Percentiles rank a stretch among this genome's conserved stretches.
phyloP scores from a whole-genome alignment of 495 filamentous ascomycete species.

The Baudoinia panamericana region DNA sequence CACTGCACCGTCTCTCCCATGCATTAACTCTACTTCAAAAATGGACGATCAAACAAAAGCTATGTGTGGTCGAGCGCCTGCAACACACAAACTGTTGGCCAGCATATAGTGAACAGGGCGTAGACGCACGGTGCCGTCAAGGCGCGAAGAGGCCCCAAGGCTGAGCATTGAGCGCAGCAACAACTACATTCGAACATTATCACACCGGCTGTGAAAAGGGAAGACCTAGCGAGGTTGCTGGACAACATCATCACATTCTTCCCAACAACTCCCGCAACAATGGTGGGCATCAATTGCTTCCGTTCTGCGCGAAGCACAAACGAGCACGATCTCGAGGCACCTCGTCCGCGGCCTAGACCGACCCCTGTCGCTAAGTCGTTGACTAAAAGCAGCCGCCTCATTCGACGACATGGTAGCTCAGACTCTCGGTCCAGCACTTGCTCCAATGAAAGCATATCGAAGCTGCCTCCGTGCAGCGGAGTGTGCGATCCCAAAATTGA shows the following conservation, averaged over 20 bases:
- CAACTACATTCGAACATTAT: background rate
- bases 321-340: too few species aligned
- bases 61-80: slow-evolving; percentile 16
- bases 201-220: too few species aligned
- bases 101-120: slow-evolving; percentile 7
- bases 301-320: too few species aligned
- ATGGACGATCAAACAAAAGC: slow-evolving; percentile 11
- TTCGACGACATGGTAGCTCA: slow-evolving; percentile 10
- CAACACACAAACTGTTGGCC: slow-evolving; percentile 14
- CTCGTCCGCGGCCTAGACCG: slow-evolving; percentile 5
- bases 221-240: too few species aligned
- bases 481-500: slow-evolving; percentile 14
- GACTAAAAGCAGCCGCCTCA: background rate
- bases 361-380: too few species aligned
- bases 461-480: slow-evolving; percentile 16
- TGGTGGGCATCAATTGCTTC: too few species aligned
- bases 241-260: too few species aligned
- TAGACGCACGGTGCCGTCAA: too few species aligned
- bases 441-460: slow-evolving; percentile 18
- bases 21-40: background rate
- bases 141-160: slow-evolving; percentile 5
- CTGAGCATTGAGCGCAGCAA: background rate
- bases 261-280: too few species aligned
- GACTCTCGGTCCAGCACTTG: slow-evolving; percentile 11
- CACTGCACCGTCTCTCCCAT: background rate